These are phyloP conservation scores for Penicillium maclennaniae DNA, from an alignment of 495 filamentous ascomycete species.

Conservation along the genomic window DNA sequence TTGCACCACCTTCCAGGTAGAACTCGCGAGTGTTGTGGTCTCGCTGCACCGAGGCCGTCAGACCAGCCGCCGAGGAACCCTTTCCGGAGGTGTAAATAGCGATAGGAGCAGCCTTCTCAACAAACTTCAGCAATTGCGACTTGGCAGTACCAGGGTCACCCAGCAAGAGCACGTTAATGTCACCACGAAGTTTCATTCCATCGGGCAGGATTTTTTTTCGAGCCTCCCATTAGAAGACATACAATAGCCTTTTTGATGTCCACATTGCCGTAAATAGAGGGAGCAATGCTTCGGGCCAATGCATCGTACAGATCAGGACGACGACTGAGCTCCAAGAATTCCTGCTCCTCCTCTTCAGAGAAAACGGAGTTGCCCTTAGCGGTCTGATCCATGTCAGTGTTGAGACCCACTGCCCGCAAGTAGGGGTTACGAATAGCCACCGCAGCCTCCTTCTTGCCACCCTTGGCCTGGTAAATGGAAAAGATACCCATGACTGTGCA, in stretches of 20 bases:
- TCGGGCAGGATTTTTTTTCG: slow-evolving; percentile 99
- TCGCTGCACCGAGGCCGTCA: slow-evolving; percentile 95
- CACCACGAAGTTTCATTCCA: slow-evolving; percentile 96
- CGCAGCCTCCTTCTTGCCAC: slow-evolving; percentile 76
- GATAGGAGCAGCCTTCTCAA: slow-evolving; percentile 93
- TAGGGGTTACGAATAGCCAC: slow-evolving; percentile 97
- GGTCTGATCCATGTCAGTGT: slow-evolving; percentile 83
- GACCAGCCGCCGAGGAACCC: slow-evolving; percentile 95
- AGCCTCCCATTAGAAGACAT: slow-evolving; percentile 90
- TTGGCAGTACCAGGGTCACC: slow-evolving; percentile 99
- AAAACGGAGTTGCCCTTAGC: slow-evolving; percentile 82
- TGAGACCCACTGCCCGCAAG: slow-evolving; percentile 89
- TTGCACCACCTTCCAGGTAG: slow-evolving; percentile 96
- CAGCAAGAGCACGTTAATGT: slow-evolving; percentile 96
- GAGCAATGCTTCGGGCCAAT: slow-evolving; percentile 89
- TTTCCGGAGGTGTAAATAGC: slow-evolving; percentile 99
- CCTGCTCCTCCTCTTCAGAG: slow-evolving; percentile 94
- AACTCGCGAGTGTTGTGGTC: slow-evolving; percentile 92
- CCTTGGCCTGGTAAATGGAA: slow-evolving; percentile 92
- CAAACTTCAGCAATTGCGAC: slow-evolving; percentile 95
- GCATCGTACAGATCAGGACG: slow-evolving; percentile 87
- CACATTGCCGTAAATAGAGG: slow-evolving; percentile 92
- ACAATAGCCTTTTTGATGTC: slow-evolving; percentile 99
- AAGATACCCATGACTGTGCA: slow-evolving; percentile 97
- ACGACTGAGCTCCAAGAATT: slow-evolving; percentile 90